phyloP scores from a whole-genome alignment of 352 stramenopile species.

The Globisporangium mamillatum region DNA sequence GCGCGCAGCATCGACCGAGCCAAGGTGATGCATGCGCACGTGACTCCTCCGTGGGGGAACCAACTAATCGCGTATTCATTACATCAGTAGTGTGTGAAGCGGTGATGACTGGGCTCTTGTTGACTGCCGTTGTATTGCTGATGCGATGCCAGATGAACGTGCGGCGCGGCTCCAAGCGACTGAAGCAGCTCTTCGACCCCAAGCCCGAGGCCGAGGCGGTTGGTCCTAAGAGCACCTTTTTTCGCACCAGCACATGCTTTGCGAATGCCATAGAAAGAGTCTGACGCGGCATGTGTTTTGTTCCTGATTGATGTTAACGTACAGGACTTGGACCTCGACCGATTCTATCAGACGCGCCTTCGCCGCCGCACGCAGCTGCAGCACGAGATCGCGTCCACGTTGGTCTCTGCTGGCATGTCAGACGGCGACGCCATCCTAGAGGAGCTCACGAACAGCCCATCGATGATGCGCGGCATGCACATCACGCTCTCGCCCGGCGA shows the following conservation, averaged over 20 bases:
- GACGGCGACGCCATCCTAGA: conserved; percentile 23
- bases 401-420: conserved; percentile 29
- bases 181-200: conserved; percentile 28
- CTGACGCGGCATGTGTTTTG: no score
- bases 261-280: no score
- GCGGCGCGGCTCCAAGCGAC: conserved; percentile 22
- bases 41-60: no score
- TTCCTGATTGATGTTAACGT: background rate
- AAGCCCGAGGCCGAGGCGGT: conserved; percentile 27
- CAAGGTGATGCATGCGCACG: conserved; percentile 14
- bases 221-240: background rate
- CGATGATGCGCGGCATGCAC: conserved; percentile 43
- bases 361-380: conserved; percentile 50
- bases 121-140: background rate
- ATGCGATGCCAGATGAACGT: conserved; percentile 25
- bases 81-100: background rate
- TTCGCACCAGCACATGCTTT: background rate
- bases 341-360: conserved; percentile 51
- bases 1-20: conserved; percentile 21
- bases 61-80: background rate
- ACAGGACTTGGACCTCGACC: conserved; percentile 55
- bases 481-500: conserved; percentile 68
- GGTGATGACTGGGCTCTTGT: background rate
- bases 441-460: conserved; percentile 28
- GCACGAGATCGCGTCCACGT: conserved; percentile 47